These are phyloP conservation scores for Salicornia ramosissima DNA, from an alignment of 148 eudicot species.

Conservation along the genomic window DNA sequence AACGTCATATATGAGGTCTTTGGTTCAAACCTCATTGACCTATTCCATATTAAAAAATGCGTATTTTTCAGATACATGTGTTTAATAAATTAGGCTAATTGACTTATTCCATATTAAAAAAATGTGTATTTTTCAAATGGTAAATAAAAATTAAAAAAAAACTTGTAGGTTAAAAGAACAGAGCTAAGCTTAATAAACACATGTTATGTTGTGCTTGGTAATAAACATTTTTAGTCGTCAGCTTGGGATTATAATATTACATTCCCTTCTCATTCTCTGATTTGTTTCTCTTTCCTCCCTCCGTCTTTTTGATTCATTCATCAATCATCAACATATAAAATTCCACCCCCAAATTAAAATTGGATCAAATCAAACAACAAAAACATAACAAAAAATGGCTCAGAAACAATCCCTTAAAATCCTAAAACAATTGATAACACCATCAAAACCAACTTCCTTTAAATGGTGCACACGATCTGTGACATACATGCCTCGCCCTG, in stretches of 20 bases:
- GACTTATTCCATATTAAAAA: too few relatives aligned
- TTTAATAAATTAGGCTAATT: too few relatives aligned
- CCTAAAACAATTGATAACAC: slow-evolving; percentile 26
- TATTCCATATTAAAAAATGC: too few relatives aligned
- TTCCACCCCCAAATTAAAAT: background rate
- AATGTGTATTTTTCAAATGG: too few relatives aligned
- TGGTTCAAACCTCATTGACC: too few relatives aligned
- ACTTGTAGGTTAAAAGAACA: too few relatives aligned
- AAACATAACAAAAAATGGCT: slow-evolving; percentile 32
- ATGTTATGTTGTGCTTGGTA: too few relatives aligned
- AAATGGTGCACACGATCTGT: slow-evolving; percentile 37
- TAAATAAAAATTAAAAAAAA: too few relatives aligned
- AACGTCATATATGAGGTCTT: too few relatives aligned
- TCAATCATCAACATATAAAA: too few relatives aligned
- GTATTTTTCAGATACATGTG: too few relatives aligned
- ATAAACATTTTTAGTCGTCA: background rate
- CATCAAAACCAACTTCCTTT: background rate
- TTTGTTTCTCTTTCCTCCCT: background rate
- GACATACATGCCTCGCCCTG: slow-evolving; percentile 95
- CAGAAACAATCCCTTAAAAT: slow-evolving; percentile 36
- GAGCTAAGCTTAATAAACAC: too few relatives aligned
- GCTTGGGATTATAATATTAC: background rate
- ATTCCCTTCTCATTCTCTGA: background rate
- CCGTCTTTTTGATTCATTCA: background rate
- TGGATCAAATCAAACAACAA: background rate